A percentile compares a stretch with the other conserved stretches of the same genome.
Evolutionary conservation across 345 rosid genomes (phyloP).

Genomic region (Populus deltoides): DNA sequence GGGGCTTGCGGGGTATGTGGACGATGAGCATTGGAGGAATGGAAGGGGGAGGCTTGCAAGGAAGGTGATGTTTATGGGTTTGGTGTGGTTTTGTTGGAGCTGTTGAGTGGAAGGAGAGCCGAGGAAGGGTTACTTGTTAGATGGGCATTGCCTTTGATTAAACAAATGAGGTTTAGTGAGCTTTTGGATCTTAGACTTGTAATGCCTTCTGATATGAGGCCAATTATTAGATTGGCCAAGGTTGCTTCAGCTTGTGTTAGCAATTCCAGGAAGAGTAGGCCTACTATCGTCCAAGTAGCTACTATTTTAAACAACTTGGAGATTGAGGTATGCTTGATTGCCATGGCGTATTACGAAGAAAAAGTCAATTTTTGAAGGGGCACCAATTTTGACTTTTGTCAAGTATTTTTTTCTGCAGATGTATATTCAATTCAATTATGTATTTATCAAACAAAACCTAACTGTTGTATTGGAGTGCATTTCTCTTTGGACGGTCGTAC

Average conservation of each 20-base stretch:
- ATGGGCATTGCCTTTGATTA: slow-evolving; percentile 82
- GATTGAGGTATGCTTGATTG: slow-evolving; percentile 19
- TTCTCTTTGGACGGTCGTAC: neutral
- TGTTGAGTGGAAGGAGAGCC: slow-evolving; percentile 68
- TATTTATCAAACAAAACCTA: neutral
- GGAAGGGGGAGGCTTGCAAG: slow-evolving; percentile 42
- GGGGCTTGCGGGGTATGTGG: slow-evolving; percentile 50
- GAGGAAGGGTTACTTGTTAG: slow-evolving; percentile 61
- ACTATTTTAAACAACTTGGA: slow-evolving; percentile 69
- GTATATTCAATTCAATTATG: neutral
- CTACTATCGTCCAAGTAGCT: slow-evolving; percentile 54
- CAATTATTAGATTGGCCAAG: slow-evolving; percentile 61
- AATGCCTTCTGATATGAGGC: slow-evolving; percentile 43
- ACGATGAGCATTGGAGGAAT: slow-evolving; percentile 54
- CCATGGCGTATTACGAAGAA: neutral
- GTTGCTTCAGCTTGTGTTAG: slow-evolving; percentile 83
- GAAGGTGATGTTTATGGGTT: slow-evolving; percentile 77
- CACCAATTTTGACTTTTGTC: neutral
- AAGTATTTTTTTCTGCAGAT: neutral
- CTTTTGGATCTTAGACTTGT: slow-evolving; percentile 57
- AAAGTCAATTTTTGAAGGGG: neutral
- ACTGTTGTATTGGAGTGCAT: neutral
- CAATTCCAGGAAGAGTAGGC: slow-evolving; percentile 66
- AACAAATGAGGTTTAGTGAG: slow-evolving; percentile 52
- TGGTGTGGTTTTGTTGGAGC: slow-evolving; percentile 77